Conservation (phyloP, 805 yeast genomes). For the Wickerhamiella dianesei region DNA sequence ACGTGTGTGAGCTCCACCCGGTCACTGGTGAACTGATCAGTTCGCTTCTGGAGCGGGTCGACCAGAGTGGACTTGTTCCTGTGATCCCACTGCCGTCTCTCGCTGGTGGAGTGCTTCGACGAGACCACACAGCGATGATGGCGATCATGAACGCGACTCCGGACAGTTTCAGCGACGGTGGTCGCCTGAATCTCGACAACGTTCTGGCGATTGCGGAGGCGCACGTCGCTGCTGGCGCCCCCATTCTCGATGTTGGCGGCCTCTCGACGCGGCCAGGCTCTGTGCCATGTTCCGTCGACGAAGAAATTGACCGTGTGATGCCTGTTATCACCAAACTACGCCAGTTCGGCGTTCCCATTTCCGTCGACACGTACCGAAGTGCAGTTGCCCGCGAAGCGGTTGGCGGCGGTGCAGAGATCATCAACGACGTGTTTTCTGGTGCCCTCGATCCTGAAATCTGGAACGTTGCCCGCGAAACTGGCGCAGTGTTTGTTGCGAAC, state of each 20-base stretch:
- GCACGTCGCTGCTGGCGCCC: constrained; percentile 49
- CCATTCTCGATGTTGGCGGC: constrained; percentile 84
- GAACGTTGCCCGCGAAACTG: constrained; percentile 46
- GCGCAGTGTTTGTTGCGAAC: constrained; percentile 63
- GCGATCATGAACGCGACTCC: constrained; percentile 84
- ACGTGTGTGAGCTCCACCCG: constrained; percentile 55
- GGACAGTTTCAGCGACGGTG: constrained; percentile 92
- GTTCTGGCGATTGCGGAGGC: constrained; percentile 32
- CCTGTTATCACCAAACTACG: constrained; percentile 58
- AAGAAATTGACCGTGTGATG: constrained; percentile 56
- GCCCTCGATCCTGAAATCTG: constrained; percentile 53
- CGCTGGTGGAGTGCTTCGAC: neutral
- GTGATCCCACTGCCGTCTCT: constrained; percentile 12
- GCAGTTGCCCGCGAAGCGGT: constrained; percentile 59
- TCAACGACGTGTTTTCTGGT: constrained; percentile 86
- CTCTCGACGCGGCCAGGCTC: constrained; percentile 87
- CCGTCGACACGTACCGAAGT: constrained; percentile 81
- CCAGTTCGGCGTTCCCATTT: constrained; percentile 36
- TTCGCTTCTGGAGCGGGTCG: neutral
- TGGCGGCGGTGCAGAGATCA: constrained; percentile 71
- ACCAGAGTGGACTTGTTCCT: constrained; percentile 31
- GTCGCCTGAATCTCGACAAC: constrained; percentile 28
- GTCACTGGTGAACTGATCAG: constrained; percentile 69
- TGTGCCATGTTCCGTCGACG: constrained; percentile 42
- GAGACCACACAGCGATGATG: constrained; percentile 56